A percentile compares a stretch with the other conserved stretches of the same genome.
phyloP scores from a whole-genome alignment of 169 alveolate genomes.

The Plasmodium berghei region DNA sequence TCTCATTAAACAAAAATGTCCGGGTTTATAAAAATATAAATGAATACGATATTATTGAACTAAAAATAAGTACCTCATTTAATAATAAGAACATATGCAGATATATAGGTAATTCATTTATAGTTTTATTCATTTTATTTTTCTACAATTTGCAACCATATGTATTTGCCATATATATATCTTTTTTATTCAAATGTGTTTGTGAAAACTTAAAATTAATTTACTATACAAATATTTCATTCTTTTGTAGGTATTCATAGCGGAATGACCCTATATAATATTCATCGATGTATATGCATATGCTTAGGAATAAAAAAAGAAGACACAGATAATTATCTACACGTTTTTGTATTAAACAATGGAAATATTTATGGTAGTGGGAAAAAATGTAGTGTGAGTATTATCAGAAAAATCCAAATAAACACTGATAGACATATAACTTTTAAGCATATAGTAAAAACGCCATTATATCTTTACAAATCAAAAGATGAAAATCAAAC shows the following conservation, averaged over 20 bases:
- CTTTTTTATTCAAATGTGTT: too few species aligned
- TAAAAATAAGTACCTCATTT: conserved; percentile 72
- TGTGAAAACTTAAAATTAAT: too few species aligned
- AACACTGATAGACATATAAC: conserved; percentile 70
- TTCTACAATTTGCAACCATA: neutral
- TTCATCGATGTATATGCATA: conserved; percentile 68
- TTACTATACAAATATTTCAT: too few species aligned
- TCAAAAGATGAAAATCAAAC: conserved; percentile 46
- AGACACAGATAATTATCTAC: conserved; percentile 68
- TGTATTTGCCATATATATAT: too few species aligned
- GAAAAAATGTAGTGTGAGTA: conserved; percentile 73
- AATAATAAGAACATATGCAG: conserved; percentile 70
- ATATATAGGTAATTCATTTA: conserved; percentile 49
- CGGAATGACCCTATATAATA: conserved; percentile 74
- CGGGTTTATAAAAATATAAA: conserved; percentile 75
- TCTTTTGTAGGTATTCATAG: conserved; percentile 51
- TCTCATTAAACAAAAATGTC: conserved; percentile 34
- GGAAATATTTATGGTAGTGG: conserved; percentile 75
- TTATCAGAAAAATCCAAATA: conserved; percentile 72
- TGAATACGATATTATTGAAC: conserved; percentile 71
- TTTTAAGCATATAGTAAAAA: conserved; percentile 61
- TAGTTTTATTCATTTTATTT: conserved; percentile 7
- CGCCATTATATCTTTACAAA: conserved; percentile 64
- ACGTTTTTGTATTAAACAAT: conserved; percentile 63
- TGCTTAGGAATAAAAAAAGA: conserved; percentile 70